These are phyloP conservation scores for Lolium rigidum DNA, from an alignment of 176 grass and related monocot species.

Conservation along the genomic window DNA sequence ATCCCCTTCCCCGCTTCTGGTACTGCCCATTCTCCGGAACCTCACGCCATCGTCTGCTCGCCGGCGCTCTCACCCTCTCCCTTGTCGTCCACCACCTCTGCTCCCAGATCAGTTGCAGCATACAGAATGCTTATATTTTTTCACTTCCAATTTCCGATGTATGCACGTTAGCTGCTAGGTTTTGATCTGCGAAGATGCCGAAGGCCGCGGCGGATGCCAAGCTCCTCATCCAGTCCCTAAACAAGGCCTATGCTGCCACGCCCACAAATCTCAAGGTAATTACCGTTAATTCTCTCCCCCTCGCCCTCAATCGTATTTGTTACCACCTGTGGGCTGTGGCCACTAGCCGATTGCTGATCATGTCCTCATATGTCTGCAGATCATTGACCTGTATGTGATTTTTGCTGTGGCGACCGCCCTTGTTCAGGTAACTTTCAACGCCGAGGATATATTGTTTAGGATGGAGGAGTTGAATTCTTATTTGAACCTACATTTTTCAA, in stretches of 20 bases:
- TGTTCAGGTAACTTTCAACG: slow-evolving; percentile 53
- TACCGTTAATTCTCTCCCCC: background rate
- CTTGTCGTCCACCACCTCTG: background rate
- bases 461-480: background rate
- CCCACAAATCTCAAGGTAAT: slow-evolving; percentile 81
- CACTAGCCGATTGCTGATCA: background rate
- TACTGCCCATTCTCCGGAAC: background rate
- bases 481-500: background rate
- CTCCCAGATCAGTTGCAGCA: background rate
- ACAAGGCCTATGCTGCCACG: slow-evolving; percentile 76
- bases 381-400: slow-evolving; percentile 84
- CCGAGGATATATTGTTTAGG: background rate
- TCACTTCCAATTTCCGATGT: background rate
- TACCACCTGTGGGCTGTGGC: too few relatives aligned
- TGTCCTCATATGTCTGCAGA: slow-evolving; percentile 50
- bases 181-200: slow-evolving; percentile 50
- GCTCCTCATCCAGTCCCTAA: slow-evolving; percentile 77
- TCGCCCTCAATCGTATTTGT: background rate
- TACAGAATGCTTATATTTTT: background rate
- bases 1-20: background rate
- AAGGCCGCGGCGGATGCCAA: slow-evolving; percentile 63
- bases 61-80: background rate
- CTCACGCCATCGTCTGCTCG: background rate
- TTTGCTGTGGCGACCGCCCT: slow-evolving; percentile 64
- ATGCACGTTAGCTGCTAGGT: background rate